Evolutionary conservation across 306 rosid genomes (phyloP).

Genomic region (Sicyos baderoa): DNA sequence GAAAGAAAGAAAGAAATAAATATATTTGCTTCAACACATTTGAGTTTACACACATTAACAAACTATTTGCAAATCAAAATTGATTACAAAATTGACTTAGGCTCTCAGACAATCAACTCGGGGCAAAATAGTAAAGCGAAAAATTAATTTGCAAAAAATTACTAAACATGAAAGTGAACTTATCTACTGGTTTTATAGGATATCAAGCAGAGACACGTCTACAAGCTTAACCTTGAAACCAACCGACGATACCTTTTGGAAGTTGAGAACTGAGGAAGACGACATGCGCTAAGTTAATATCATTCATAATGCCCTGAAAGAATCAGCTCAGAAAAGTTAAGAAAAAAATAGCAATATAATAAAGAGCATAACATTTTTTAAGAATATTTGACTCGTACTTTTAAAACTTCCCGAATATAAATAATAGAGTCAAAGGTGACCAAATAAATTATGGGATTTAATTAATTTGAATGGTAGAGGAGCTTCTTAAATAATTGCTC

Average conservation of each 20-base stretch:
- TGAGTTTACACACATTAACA: background rate
- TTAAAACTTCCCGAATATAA: background rate
- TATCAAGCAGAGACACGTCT: background rate
- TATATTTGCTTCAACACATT: background rate
- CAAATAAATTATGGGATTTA: background rate
- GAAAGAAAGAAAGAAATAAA: background rate
- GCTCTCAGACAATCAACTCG: background rate
- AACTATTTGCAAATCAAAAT: background rate
- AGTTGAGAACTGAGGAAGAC: conserved; percentile 8
- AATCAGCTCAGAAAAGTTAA: background rate
- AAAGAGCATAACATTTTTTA: background rate
- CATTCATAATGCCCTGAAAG: background rate
- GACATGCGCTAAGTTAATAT: background rate
- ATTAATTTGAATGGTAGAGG: background rate
- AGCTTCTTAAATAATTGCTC: too few relatives aligned
- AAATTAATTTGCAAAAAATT: conserved; percentile 7
- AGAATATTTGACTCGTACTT: background rate
- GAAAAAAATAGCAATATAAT: background rate
- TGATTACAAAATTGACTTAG: conserved; percentile 2
- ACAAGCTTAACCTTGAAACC: background rate
- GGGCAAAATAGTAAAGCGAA: background rate
- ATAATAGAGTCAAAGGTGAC: background rate
- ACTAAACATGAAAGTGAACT: background rate
- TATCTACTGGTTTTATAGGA: background rate
- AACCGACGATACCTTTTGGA: background rate